Conservation (phyloP, 2,329 filamentous ascomycete species). For the Trichoderma semiorbis region DNA sequence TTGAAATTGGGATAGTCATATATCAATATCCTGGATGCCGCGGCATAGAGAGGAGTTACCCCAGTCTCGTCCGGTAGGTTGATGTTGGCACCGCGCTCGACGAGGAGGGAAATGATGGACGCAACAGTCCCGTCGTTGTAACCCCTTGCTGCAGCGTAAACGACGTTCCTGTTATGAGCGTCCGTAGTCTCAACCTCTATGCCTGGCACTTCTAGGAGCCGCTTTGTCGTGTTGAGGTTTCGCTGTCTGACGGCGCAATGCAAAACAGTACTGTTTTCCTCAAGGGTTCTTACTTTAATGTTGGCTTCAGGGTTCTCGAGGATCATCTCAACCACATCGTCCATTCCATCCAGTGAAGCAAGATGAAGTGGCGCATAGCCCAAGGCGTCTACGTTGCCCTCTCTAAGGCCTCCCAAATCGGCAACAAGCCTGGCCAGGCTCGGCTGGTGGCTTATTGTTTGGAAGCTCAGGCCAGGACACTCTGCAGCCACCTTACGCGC, state of each 20-base stretch:
- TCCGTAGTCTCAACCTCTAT: neutral
- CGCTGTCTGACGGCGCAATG: neutral
- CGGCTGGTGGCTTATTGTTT: neutral
- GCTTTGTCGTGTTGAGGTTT: neutral
- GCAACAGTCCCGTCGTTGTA: neutral
- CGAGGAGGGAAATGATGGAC: neutral
- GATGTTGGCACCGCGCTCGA: neutral
- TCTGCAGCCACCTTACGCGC: neutral
- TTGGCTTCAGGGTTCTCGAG: neutral
- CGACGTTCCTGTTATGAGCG: neutral
- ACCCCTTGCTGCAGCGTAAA: neutral
- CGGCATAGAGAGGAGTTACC: neutral
- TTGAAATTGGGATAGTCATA: neutral
- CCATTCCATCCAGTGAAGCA: neutral
- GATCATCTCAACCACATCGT: neutral
- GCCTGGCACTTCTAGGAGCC: neutral
- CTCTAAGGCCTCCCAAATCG: neutral
- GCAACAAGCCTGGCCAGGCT: neutral
- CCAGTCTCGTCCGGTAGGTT: neutral
- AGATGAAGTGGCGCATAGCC: neutral
- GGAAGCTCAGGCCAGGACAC: neutral
- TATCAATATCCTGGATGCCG: neutral
- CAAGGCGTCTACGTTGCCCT: neutral
- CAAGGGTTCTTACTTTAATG: neutral
- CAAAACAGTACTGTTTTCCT: neutral